Evolutionary conservation across 2,329 filamentous ascomycete species (phyloP).

Genomic region (Fusarium miscanthi): DNA sequence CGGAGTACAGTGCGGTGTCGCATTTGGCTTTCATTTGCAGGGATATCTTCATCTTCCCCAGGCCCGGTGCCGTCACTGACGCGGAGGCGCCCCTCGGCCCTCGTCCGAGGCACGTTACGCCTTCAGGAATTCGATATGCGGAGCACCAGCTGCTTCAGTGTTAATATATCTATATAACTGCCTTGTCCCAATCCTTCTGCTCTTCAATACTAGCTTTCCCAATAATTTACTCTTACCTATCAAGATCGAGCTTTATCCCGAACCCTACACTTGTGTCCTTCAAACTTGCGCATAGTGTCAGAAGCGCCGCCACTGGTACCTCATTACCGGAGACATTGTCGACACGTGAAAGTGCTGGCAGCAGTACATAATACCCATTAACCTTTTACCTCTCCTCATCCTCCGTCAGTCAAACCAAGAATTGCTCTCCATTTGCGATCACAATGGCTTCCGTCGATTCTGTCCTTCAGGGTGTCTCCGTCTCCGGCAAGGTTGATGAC

Average conservation of each 20-base stretch:
- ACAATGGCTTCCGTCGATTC: constrained; percentile 76
- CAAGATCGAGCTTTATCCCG: background rate
- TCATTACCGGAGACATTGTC: constrained; percentile 32
- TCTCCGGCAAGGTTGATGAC: constrained; percentile 83
- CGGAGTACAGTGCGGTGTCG: constrained; percentile 8
- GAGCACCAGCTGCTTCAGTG: constrained; percentile 27
- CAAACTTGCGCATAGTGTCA: constrained; percentile 1
- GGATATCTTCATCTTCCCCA: constrained; percentile 40
- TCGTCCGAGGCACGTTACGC: constrained; percentile 38
- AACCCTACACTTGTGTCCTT: background rate
- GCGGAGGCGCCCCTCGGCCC: constrained; percentile 36
- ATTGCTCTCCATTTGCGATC: constrained; percentile 12
- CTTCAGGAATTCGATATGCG: constrained; percentile 37
- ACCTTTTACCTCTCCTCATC: constrained; percentile 5
- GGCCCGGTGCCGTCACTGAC: constrained; percentile 36
- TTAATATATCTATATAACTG: constrained; percentile 29
- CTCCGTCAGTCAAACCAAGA: constrained; percentile 3
- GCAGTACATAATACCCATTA: constrained; percentile 15
- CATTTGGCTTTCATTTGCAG: constrained; percentile 15
- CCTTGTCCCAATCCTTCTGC: background rate
- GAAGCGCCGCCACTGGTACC: constrained; percentile 18
- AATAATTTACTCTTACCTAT: background rate
- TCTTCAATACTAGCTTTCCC: background rate
- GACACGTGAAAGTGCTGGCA: constrained; percentile 50
- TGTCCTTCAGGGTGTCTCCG: constrained; percentile 87